Evolutionary conservation across 305 asterid species (phyloP), one percentile per base, ranked within the genome.

Genomic region (Fraxinus dipetala): DNA sequence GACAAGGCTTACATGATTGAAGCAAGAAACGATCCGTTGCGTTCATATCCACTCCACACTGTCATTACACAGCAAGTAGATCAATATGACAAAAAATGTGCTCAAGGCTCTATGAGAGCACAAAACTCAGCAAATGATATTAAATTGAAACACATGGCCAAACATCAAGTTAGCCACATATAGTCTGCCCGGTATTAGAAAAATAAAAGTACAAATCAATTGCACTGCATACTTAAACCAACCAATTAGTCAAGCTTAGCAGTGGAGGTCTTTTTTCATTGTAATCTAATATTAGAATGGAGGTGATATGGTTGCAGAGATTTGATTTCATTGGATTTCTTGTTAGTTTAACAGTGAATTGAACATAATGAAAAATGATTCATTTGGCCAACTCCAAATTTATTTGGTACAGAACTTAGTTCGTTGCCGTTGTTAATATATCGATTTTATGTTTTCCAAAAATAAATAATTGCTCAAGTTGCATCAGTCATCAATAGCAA

Each of bases 21-120:
- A 93, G 93, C 89, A 93, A 85, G 81, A 92, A 85, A 30, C 98
- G 97, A 40, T 86, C 90, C 65, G 87, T 85, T 63, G 90, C 90
- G 80, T 92, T 88, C 56, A 88, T 90, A 85, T 91, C 92, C 83
- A 92, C 96, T 83, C 97, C 97, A 82, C 90, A 90, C 98, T 93
- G 94, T 76, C 87, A 87, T 45, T 74, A 48, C 75, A 56, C 75
- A 81, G 76, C 30, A 54, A 74, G 40, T 11, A 79, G 40, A 30
- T 82, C 18, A 80, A 61, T 31, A 80, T 34, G 48, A 20, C 10
- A 40, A 1, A 30, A 69, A 5, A 30, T 70, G 36, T 9, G 77
- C 43, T 35, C 22, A 56, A 61, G 73, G 54, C 45, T 43, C 72
- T 13, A 11, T 56, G 45, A 28, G 76, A 79, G 75, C 22, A 36